Conservation (phyloP, 257 asterid species). For the Eustoma russellianum region DNA sequence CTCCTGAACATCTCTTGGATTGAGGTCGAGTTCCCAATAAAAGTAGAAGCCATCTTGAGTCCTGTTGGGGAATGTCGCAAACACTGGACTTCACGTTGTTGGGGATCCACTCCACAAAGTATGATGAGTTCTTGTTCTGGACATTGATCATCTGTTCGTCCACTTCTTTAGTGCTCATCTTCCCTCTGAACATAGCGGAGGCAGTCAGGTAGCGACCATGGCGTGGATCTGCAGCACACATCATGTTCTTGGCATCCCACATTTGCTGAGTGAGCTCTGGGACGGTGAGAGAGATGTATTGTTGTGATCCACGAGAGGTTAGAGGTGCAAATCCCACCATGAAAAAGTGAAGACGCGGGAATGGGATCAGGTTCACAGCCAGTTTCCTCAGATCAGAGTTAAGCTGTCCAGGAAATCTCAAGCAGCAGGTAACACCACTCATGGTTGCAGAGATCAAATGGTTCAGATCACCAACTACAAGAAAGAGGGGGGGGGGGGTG, state of each 20-base stretch:
- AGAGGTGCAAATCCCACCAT: constrained; percentile 93
- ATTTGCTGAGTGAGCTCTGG: constrained; percentile 84
- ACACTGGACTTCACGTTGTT: constrained; percentile 88
- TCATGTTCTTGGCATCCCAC: constrained; percentile 95
- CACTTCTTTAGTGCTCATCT: constrained; percentile 88
- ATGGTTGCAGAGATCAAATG: constrained; percentile 85
- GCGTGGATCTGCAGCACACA: constrained; percentile 93
- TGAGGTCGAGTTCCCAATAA: constrained; percentile 73
- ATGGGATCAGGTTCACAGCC: constrained; percentile 79
- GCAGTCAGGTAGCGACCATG: constrained; percentile 82
- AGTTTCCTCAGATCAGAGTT: constrained; percentile 72
- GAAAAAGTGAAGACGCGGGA: constrained; percentile 91
- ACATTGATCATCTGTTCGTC: constrained; percentile 90
- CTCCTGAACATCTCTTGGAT: constrained; percentile 86
- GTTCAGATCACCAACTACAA: constrained; percentile 77
- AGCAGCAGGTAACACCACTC: constrained; percentile 86
- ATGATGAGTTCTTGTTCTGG: constrained; percentile 86
- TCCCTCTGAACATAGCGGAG: constrained; percentile 85
- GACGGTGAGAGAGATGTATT: constrained; percentile 71
- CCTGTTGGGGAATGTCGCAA: constrained; percentile 79
- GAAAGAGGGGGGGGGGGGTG: no score
- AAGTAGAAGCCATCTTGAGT: constrained; percentile 71
- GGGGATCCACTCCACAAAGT: constrained; percentile 88
- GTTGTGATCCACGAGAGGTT: constrained; percentile 83
- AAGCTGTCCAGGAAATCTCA: constrained; percentile 84